Base-by-base conservation (phyloP, 31 red algal genomes). In the Asparagopsis taxiformis region DNA sequence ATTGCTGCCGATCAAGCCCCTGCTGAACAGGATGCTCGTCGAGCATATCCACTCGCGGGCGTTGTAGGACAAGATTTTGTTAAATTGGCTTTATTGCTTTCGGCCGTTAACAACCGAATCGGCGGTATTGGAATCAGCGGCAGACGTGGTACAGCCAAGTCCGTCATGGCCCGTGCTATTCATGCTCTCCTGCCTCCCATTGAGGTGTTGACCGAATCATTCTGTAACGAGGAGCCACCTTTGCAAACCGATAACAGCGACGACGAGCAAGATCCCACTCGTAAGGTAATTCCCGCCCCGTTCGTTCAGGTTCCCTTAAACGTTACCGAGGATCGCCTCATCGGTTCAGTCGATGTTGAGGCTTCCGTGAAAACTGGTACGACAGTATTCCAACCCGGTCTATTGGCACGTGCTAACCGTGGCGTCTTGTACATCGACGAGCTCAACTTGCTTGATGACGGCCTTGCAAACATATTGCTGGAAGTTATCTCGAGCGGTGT, bases 351-450 rank as follows among this genome's bases (percentile, higher is more conserved):
- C 31, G 92, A 99, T 68, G 70, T 99, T 3, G 91, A 95, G 61
- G 38, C 82, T 57, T 87, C 75, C 34, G 75, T 95, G 25, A 48
- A 50, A 21, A 46, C 28, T 46, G 91, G 91, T 5, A 56, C 72
- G 30, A 80, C 91, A 15, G 81, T 88, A 2, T 94, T 99, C 72
- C 91, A 89, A 39, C 91, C 91, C 28, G 96, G 96, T 13, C 53
- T 99, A 33, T 77, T 99, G 31, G 96, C 96, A 31, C 50, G 77
- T 21, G 96, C 96, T 23, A 66, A 99, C 82, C 80, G 96, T 26
- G 91, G 96, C 30, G 84, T 99, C n/a, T 66, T 99, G 22, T 99
- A 99, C 51, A 85, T 99, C 76, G 96, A 99, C 59, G 96, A 95
- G 32, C 55, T 99, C 82, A 99, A 99, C 74, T 63, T 99, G 36